Evolutionary conservation across 768 basidiomycete genomes (phyloP), one percentile per base, ranked within the genome.

Genomic region (Serendipita sp.): DNA sequence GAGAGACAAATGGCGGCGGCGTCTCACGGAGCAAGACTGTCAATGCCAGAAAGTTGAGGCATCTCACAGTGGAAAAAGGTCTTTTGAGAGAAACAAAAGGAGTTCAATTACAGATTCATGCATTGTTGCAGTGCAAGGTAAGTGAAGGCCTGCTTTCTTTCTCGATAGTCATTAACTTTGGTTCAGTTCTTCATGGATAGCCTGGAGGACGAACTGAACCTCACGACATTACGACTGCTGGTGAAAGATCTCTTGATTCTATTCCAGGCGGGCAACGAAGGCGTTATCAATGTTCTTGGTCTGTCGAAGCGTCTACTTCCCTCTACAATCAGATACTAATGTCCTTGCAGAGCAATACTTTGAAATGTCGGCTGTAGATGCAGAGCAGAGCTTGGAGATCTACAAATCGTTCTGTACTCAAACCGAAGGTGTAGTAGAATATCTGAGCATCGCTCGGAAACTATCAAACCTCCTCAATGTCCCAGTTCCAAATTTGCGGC

Each of bases 221-320:
- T 89, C 62, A 84, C 86, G 2, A 91, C 95, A 2, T 78, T 97
- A 63, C 81, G 90, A 47, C 91, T 99, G 88, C 80, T 97, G 34
- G 89, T 96, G 69, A 98, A 97, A 72, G 96, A 99, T 72, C 81
- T 98, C 2, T 81, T 98, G 63, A 89, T 97, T 64, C 78, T 98
- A 16, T 97, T 97, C 72, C 93, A 96, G 72, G 92, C 92, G 1
- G 88, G 92, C 46, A 99, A 99, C 69, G 96, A 99, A 71, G 96
- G 94, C 45, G 91, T 81, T 44, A 79, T 79, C 73, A 81, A 81
- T 67, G 71, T 81, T 18, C 73, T 81, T 3, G 79, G 78, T 78
- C 45, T 37, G 75, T 67, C 32, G 3, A 41, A 5, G 41, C 41
- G 13, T 5, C 41, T 41, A 46, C n/a, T 41, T 62, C 56, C 64